A percentile compares a stretch with the other conserved stretches of the same genome.
Conservation (phyloP, 306 rosid species). For the Pyrus pyrifolia region DNA sequence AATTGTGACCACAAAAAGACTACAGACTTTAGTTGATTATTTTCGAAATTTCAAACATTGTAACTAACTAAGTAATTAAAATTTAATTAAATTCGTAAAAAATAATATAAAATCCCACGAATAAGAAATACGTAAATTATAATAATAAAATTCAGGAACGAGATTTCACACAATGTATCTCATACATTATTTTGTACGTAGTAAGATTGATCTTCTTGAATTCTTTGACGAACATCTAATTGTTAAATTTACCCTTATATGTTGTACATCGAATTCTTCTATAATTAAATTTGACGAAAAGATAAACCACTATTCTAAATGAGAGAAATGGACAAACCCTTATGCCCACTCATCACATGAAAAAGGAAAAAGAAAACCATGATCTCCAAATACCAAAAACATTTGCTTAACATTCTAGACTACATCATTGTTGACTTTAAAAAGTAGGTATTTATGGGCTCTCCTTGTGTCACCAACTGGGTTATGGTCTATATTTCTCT, state of each 20-base stretch:
- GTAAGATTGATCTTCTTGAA: no score
- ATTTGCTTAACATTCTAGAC: neutral
- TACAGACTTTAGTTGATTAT: no score
- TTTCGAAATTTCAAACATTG: no score
- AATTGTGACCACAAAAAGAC: no score
- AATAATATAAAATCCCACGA: no score
- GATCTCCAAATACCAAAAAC: neutral
- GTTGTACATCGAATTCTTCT: neutral
- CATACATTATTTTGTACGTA: no score
- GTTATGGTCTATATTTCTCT: neutral
- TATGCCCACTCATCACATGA: neutral
- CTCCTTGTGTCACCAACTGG: neutral
- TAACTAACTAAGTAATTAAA: no score
- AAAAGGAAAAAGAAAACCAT: neutral
- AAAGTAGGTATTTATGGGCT: neutral
- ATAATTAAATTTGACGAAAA: neutral
- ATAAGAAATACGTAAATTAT: no score
- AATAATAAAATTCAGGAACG: no score
- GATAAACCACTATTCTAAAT: neutral
- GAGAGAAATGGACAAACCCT: neutral
- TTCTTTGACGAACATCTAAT: no score
- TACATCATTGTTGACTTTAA: neutral
- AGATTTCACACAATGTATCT: neutral
- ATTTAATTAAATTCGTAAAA: no score
- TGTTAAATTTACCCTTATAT: neutral